Evolutionary conservation across 1,139 yeast genomes (phyloP).

Genomic region (Pichia sp.): DNA sequence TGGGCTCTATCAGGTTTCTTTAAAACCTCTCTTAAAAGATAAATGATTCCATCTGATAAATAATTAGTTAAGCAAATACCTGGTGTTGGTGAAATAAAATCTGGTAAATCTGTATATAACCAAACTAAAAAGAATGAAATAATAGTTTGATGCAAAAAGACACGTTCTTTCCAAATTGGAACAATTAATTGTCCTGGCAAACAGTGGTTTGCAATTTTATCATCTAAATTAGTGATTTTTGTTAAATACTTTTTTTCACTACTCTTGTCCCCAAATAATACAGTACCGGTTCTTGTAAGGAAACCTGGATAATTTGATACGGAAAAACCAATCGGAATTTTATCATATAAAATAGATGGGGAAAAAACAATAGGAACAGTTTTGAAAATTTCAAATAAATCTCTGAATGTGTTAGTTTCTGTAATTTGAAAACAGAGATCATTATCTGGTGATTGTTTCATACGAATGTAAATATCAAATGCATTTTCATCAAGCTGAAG

Average conservation of each 20-base stretch:
- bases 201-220: slow-evolving; percentile 48
- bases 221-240: slow-evolving; percentile 35
- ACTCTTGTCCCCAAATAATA: slow-evolving; percentile 62
- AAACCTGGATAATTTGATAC: slow-evolving; percentile 78
- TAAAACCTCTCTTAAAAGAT: slow-evolving; percentile 30
- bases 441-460: slow-evolving; percentile 77
- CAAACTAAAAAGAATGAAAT: slow-evolving; percentile 49
- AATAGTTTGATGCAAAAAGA: slow-evolving; percentile 41
- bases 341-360: slow-evolving; percentile 68
- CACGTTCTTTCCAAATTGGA: slow-evolving; percentile 69
- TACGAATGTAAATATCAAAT: slow-evolving; percentile 61
- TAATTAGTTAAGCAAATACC: slow-evolving; percentile 78
- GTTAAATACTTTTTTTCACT: slow-evolving; percentile 39
- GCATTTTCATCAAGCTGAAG: background rate
- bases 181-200: slow-evolving; percentile 90
- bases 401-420: slow-evolving; percentile 45
- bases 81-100: slow-evolving; percentile 82
- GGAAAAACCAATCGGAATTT: slow-evolving; percentile 57
- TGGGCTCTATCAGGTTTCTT: slow-evolving; percentile 37
- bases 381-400: slow-evolving; percentile 55
- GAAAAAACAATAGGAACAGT: slow-evolving; percentile 68
- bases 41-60: slow-evolving; percentile 36
- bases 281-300: slow-evolving; percentile 75
- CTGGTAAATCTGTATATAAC: slow-evolving; percentile 93
- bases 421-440: slow-evolving; percentile 83